A percentile compares a stretch with the other conserved stretches of the same genome.
Evolutionary conservation across 352 stramenopile species (phyloP).

Genomic region (Thalassiosira mediterranea): DNA sequence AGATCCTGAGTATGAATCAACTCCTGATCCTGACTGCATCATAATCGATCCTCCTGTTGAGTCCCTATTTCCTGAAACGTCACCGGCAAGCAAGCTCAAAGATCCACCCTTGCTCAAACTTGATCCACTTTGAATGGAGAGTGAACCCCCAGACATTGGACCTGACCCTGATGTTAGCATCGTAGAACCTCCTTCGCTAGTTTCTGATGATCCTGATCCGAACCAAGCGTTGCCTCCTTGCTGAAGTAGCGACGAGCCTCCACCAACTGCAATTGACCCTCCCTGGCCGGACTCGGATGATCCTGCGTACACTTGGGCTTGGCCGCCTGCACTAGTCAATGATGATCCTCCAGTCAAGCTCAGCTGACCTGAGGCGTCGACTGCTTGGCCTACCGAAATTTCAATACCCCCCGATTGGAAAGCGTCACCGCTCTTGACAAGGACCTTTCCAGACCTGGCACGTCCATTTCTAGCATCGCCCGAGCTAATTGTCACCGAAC

Average conservation of each 20-base stretch:
- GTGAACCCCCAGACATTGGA: not conserved
- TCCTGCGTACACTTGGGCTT: too few relatives aligned
- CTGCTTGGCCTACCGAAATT: constrained; percentile 13
- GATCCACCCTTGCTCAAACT: constrained; percentile 12
- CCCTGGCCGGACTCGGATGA: too few relatives aligned
- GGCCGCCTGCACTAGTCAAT: constrained; percentile 1
- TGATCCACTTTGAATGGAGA: constrained; percentile 10
- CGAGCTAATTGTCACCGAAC: constrained; percentile 34
- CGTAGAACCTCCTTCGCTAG: not conserved
- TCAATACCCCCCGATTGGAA: constrained; percentile 27
- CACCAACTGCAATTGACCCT: constrained; percentile 16
- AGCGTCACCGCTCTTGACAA: constrained; percentile 29
- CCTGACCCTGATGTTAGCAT: constrained; percentile 5
- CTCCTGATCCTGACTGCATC: constrained; percentile 2
- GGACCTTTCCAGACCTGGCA: constrained; percentile 18
- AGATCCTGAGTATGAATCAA: not conserved
- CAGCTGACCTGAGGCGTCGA: constrained; percentile 14
- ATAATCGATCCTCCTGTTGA: constrained; percentile 2
- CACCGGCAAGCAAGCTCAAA: not conserved
- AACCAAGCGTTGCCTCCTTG: not conserved
- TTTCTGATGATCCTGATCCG: constrained; percentile 7
- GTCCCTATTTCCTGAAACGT: not conserved
- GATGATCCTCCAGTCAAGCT: constrained; percentile 22
- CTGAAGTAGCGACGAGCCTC: constrained; percentile 9
- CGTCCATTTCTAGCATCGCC: constrained; percentile 17